phyloP scores from a whole-genome alignment of 2,329 filamentous ascomycete genomes.

The Botrytis aclada region DNA sequence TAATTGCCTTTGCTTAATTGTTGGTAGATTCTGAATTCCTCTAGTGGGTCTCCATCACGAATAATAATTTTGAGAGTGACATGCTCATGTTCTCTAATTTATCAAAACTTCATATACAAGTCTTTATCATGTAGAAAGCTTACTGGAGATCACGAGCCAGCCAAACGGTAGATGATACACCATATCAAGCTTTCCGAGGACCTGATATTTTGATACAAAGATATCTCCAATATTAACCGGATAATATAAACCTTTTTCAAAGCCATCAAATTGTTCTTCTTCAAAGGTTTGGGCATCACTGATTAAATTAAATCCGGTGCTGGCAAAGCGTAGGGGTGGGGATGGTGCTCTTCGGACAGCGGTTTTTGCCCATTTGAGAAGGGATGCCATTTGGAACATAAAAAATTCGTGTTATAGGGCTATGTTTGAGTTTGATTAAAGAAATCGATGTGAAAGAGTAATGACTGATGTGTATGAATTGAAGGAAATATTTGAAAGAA shows the following conservation, averaged over 20 bases:
- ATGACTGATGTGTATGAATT: not conserved
- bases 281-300: not conserved
- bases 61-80: constrained; percentile 23
- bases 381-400: not conserved
- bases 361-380: not conserved
- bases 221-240: constrained; percentile 21
- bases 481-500: no score
- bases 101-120: not conserved
- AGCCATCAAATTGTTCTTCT: not conserved
- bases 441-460: not conserved
- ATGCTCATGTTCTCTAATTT: constrained; percentile 13
- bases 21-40: constrained; percentile 45
- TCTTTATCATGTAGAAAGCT: not conserved
- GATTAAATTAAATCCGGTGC: not conserved
- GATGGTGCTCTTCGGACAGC: not conserved
- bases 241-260: not conserved
- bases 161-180: constrained; percentile 27
- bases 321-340: not conserved
- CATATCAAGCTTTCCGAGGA: constrained; percentile 27
- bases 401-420: not conserved
- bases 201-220: constrained; percentile 26
- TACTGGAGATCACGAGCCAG: constrained; percentile 26
- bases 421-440: not conserved
- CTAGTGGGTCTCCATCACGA: constrained; percentile 8
- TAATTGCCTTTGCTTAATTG: constrained; percentile 35